Conservation (phyloP, 768 basidiomycete genomes). For the Boletellus ananas region DNA sequence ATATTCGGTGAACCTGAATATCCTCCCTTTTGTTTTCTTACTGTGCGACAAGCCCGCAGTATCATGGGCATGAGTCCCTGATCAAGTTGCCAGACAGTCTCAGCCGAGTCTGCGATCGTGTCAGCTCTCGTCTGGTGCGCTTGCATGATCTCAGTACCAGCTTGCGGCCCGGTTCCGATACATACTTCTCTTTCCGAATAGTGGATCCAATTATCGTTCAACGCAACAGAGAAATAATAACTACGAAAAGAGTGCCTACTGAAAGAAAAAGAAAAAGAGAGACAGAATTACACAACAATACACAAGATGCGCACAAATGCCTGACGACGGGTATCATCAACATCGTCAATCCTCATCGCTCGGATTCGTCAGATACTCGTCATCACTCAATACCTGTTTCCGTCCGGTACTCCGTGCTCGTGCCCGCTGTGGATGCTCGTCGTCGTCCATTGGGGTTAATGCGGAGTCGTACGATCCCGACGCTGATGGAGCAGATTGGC, state of each 20-base stretch:
- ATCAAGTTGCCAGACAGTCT: too few species aligned
- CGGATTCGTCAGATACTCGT: slow-evolving; percentile 58
- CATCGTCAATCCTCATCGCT: slow-evolving; percentile 62
- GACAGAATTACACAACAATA: slow-evolving; percentile 14
- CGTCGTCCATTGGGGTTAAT: slow-evolving; percentile 79
- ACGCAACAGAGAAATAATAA: slow-evolving; percentile 3
- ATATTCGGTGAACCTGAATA: too few species aligned
- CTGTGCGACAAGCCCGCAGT: too few species aligned
- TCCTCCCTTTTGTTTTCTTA: too few species aligned
- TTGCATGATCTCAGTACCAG: too few species aligned
- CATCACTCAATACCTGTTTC: slow-evolving; percentile 72
- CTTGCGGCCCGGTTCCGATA: too few species aligned
- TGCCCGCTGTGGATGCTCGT: slow-evolving; percentile 58
- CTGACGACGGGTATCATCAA: too few species aligned
- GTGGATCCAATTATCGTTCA: slow-evolving; percentile 3
- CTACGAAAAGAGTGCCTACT: not conserved
- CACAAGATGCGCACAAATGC: not conserved
- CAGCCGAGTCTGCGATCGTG: too few species aligned
- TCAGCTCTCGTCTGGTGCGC: too few species aligned
- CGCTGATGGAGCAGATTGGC: slow-evolving; percentile 30
- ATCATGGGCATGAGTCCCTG: too few species aligned
- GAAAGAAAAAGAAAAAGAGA: too few species aligned
- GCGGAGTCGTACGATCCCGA: slow-evolving; percentile 59
- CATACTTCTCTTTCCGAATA: not conserved
- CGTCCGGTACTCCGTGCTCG: slow-evolving; percentile 58